These are phyloP conservation scores for Gracilariopsis chorda DNA, from an alignment of 23 red algal genomes.

Conservation along the genomic window DNA sequence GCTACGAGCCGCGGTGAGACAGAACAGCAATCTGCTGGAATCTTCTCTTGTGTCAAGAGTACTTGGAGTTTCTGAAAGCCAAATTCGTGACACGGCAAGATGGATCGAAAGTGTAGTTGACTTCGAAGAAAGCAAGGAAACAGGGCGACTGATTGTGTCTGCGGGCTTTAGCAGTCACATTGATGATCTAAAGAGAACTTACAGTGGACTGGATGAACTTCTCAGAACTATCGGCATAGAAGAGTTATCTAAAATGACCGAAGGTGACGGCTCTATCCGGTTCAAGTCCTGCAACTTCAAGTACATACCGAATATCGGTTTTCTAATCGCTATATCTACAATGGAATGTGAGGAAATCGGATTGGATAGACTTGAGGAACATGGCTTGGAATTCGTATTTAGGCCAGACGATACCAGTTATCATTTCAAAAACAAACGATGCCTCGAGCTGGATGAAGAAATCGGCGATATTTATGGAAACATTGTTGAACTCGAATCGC, in stretches of 20 bases:
- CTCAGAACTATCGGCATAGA: slow-evolving; percentile 32
- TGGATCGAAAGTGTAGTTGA: slow-evolving; percentile 65
- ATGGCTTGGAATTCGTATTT: slow-evolving; percentile 38
- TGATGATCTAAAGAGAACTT: slow-evolving; percentile 28
- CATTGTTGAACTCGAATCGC: slow-evolving; percentile 45
- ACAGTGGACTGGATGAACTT: slow-evolving; percentile 50
- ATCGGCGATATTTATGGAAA: slow-evolving; percentile 50
- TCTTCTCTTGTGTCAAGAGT: slow-evolving; percentile 22
- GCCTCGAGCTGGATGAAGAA: slow-evolving; percentile 48
- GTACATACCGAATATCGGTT: slow-evolving; percentile 43
- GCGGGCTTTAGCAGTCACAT: slow-evolving; percentile 58
- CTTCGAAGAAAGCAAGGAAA: slow-evolving; percentile 43
- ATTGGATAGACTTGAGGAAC: slow-evolving; percentile 13
- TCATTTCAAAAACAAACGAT: slow-evolving; percentile 60
- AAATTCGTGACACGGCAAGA: slow-evolving; percentile 15
- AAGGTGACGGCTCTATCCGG: background rate
- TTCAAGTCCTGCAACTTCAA: slow-evolving; percentile 16
- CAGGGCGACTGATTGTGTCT: slow-evolving; percentile 14
- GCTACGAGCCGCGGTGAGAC: slow-evolving; percentile 7
- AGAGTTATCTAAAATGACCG: slow-evolving; percentile 2
- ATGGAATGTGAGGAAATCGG: slow-evolving; percentile 27
- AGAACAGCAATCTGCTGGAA: background rate
- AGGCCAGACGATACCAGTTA: slow-evolving; percentile 27
- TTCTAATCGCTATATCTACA: slow-evolving; percentile 29
- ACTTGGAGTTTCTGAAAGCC: background rate